phyloP scores from a whole-genome alignment of 148 eudicot genomes.

The Vaccinium macrocarpon region DNA sequence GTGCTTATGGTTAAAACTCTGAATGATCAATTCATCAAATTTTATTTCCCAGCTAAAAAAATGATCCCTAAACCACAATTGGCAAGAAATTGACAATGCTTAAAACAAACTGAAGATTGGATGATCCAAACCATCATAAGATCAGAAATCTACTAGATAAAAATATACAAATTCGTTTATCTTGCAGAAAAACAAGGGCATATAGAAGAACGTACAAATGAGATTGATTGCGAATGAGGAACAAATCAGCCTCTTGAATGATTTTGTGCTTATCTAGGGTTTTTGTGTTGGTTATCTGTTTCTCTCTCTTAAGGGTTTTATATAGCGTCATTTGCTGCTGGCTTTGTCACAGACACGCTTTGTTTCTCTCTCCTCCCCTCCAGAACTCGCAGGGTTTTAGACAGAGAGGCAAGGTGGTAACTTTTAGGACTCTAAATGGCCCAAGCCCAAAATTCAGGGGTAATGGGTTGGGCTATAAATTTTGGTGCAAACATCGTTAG shows the following conservation, averaged over 20 bases:
- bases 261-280: slow-evolving; percentile 6
- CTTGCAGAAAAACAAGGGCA: background rate
- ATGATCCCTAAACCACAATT: background rate
- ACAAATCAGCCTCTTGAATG: background rate
- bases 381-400: background rate
- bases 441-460: too few relatives aligned
- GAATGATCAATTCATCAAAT: background rate
- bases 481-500: too few relatives aligned
- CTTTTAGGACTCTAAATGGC: background rate
- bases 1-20: background rate
- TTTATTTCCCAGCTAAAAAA: background rate
- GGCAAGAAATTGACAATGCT: background rate
- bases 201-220: background rate
- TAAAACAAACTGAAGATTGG: background rate
- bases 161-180: too few relatives aligned
- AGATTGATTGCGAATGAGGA: background rate
- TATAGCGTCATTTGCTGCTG: slow-evolving; percentile 4
- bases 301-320: too few relatives aligned
- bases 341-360: background rate
- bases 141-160: background rate
- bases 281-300: background rate
- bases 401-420: background rate
- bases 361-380: background rate
- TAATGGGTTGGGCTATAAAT: too few relatives aligned
- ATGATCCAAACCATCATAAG: background rate